Conservation (phyloP, 169 alveolate genomes). For the Toxoplasma gondii region DNA sequence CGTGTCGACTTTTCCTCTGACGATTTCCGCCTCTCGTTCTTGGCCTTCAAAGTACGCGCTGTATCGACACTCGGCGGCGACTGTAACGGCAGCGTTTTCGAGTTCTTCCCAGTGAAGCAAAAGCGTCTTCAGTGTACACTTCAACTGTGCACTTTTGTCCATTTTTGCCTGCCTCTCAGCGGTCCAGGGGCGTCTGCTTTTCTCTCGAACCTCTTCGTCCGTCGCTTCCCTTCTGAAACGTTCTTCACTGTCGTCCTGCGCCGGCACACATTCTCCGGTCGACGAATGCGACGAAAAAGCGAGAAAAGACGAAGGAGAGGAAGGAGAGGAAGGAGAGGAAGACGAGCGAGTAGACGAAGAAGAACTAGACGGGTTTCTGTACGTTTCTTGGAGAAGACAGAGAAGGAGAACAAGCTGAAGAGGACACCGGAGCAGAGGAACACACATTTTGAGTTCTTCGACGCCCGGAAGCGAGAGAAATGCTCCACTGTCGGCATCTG, state of each 20-base stretch:
- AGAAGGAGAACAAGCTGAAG: neutral
- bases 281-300: too few species aligned
- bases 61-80: conserved; percentile 24
- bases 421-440: neutral
- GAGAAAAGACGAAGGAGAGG: too few species aligned
- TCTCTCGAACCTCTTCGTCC: too few species aligned
- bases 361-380: neutral
- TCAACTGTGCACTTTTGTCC: too few species aligned
- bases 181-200: too few species aligned
- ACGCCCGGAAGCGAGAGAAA: neutral
- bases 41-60: neutral
- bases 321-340: too few species aligned
- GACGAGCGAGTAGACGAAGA: neutral
- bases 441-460: neutral
- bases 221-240: too few species aligned
- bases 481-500: neutral
- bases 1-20: neutral
- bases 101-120: neutral
- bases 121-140: neutral
- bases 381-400: neutral
- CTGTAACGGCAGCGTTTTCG: neutral
- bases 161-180: too few species aligned
- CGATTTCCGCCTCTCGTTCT: neutral
- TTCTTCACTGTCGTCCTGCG: too few species aligned
- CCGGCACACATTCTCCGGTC: too few species aligned